phyloP scores from a whole-genome alignment of 148 eudicot genomes.

The Fagopyrum esculentum region DNA sequence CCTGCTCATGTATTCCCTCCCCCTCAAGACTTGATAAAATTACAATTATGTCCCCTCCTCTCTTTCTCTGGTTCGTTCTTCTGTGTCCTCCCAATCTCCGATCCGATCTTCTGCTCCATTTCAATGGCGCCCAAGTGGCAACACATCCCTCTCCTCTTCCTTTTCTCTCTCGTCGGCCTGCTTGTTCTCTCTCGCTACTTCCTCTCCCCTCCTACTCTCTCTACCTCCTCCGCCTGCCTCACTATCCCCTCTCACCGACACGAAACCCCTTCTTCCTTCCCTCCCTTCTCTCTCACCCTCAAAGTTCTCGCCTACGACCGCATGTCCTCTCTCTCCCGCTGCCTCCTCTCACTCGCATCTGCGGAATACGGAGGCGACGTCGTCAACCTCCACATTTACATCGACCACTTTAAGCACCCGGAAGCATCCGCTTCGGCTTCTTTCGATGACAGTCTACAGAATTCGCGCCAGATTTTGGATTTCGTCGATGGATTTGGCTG shows the following conservation, averaged over 20 bases:
- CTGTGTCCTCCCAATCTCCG: neutral
- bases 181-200: constrained; percentile 13
- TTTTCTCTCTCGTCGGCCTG: constrained; percentile 20
- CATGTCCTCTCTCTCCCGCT: constrained; percentile 69
- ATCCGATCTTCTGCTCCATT: constrained; percentile 10
- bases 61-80: neutral
- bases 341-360: constrained; percentile 60
- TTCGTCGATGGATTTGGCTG: constrained; percentile 72
- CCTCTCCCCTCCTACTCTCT: constrained; percentile 16
- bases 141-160: constrained; percentile 25
- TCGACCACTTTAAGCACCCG: constrained; percentile 49
- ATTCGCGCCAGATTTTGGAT: constrained; percentile 36
- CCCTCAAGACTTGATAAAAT: neutral
- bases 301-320: constrained; percentile 80
- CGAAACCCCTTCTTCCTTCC: constrained; percentile 17
- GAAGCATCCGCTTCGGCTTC: constrained; percentile 15
- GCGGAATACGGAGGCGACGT: constrained; percentile 48
- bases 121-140: constrained; percentile 16
- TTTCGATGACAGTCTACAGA: constrained; percentile 38
- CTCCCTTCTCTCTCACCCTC: constrained; percentile 56
- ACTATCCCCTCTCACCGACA: constrained; percentile 10
- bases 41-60: neutral
- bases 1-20: neutral
- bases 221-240: constrained; percentile 7
- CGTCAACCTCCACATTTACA: constrained; percentile 64